A percentile compares a stretch with the other conserved stretches of the same genome.
Conservation (phyloP, 306 rosid genomes). For the Gastrolobium villosum region DNA sequence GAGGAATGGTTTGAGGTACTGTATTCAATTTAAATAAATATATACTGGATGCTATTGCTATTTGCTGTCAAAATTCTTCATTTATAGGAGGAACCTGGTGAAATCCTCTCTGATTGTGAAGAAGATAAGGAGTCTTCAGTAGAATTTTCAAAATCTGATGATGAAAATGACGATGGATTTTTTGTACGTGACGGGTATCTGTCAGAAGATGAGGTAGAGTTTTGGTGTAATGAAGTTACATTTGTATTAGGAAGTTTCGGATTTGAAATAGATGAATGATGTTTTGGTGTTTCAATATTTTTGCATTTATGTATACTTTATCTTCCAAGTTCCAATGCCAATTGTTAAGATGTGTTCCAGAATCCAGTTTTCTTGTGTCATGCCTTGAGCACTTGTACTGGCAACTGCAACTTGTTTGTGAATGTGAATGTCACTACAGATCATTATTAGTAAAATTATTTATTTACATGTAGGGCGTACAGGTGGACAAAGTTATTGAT, state of each 20-base stretch:
- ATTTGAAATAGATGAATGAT: neutral
- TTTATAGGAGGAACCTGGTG: conserved; percentile 87
- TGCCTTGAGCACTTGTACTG: neutral
- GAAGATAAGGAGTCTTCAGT: conserved; percentile 70
- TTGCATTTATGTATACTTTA: neutral
- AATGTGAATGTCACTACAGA: neutral
- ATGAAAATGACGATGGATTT: conserved; percentile 78
- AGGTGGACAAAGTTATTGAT: conserved; percentile 57
- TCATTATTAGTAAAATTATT: neutral
- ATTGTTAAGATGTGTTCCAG: conserved; percentile 10
- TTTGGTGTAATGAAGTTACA: conserved; percentile 35
- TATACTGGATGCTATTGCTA: conserved; percentile 7
- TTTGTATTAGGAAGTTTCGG: neutral
- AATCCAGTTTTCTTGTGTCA: neutral
- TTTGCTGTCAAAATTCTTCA: neutral
- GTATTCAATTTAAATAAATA: conserved; percentile 1
- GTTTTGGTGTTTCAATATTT: neutral
- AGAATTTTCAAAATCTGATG: conserved; percentile 71
- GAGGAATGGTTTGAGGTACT: conserved; percentile 91
- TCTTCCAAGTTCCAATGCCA: neutral
- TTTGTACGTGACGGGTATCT: conserved; percentile 88
- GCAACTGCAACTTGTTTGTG: neutral
- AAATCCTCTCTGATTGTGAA: conserved; percentile 83
- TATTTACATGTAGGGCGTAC: conserved; percentile 65
- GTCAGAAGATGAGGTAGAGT: conserved; percentile 81